Percentiles rank a stretch among this genome's conserved stretches.
Evolutionary conservation across 805 yeast genomes (phyloP).

Genomic region (Zygosaccharomyces rouxii): DNA sequence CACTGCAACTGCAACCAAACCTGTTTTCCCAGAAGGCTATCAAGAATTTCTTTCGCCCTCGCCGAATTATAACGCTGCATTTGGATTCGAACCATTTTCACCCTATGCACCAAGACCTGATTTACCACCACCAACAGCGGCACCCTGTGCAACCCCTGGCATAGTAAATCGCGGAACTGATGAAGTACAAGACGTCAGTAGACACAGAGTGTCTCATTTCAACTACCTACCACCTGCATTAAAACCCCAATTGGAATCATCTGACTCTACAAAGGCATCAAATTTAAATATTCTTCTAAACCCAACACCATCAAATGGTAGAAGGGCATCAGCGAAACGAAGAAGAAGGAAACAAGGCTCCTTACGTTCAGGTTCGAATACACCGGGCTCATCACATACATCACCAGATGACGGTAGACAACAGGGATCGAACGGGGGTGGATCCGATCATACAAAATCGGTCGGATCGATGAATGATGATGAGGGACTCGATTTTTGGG

Average conservation of each 20-base stretch:
- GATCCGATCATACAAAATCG: conserved; percentile 9
- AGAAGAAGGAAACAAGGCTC: conserved; percentile 12
- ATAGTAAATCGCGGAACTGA: conserved; percentile 12
- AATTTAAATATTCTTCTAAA: conserved; percentile 46
- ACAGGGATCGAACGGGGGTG: conserved; percentile 2
- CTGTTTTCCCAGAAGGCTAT: not conserved
- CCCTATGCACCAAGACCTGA: conserved; percentile 10
- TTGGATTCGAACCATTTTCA: conserved; percentile 19
- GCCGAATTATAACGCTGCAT: conserved; percentile 19
- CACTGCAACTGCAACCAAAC: not conserved
- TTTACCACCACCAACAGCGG: conserved; percentile 20
- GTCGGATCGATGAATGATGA: conserved; percentile 35
- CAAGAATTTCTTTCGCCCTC: conserved; percentile 23
- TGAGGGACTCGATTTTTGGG: conserved; percentile 70
- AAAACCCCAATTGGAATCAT: conserved; percentile 64
- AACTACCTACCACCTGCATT: conserved; percentile 71
- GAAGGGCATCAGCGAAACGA: conserved; percentile 9
- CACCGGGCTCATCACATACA: conserved; percentile 7
- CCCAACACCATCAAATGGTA: conserved; percentile 19
- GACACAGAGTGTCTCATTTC: conserved; percentile 63
- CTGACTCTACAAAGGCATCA: conserved; percentile 45
- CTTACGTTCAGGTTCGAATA: conserved; percentile 9
- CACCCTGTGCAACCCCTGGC: conserved; percentile 19
- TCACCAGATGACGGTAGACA: conserved; percentile 7
- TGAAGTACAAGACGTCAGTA: conserved; percentile 43